Evolutionary conservation across 768 basidiomycete genomes (phyloP).

Genomic region (Mycena amicta): DNA sequence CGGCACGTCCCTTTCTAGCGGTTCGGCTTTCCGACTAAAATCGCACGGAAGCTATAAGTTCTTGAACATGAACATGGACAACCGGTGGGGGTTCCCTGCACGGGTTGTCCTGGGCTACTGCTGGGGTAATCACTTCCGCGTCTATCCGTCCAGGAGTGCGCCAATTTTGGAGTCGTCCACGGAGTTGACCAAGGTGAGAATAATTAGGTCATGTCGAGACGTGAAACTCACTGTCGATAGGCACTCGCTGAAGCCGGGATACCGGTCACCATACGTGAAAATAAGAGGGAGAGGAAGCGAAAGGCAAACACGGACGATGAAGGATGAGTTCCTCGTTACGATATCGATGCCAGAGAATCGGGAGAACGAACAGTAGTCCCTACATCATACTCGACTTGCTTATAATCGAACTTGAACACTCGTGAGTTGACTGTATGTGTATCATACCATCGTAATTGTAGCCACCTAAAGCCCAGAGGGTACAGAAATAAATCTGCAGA

Average conservation of each 20-base stretch:
- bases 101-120: not conserved
- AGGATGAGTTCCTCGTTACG: not conserved
- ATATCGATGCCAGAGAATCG: too few relatives aligned
- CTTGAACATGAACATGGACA: not conserved
- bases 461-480: too few relatives aligned
- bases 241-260: not conserved
- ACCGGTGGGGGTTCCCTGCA: not conserved
- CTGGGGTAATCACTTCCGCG: not conserved
- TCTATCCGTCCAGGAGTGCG: not conserved
- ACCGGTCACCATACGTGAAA: not conserved
- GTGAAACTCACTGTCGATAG: not conserved
- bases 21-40: not conserved
- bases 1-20: not conserved
- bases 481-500: too few relatives aligned
- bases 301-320: not conserved
- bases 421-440: too few relatives aligned
- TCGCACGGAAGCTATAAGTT: not conserved
- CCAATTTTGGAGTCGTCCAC: not conserved
- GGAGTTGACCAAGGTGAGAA: not conserved
- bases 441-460: too few relatives aligned
- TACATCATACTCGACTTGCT: too few relatives aligned
- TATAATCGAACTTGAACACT: too few relatives aligned
- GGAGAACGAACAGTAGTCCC: not conserved
- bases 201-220: not conserved
- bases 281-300: not conserved